Evolutionary conservation across 2,329 filamentous ascomycete species (phyloP).

Genomic region (Penicillium decumbens): DNA sequence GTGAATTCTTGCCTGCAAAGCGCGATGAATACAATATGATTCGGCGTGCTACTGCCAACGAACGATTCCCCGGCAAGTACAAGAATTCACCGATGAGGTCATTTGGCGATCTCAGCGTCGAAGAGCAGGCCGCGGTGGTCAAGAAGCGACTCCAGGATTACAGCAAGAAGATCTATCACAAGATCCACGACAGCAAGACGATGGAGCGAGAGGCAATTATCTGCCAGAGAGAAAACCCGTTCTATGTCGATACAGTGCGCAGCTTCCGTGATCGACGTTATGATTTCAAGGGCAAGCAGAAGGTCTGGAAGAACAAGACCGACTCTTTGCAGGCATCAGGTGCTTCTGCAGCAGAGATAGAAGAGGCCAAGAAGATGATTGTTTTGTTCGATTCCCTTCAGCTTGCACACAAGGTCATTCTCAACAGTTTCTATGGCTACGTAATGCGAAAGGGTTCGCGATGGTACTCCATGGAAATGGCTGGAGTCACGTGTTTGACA

Average conservation of each 20-base stretch:
- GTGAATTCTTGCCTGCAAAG: slow-evolving; percentile 93
- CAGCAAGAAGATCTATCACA: slow-evolving; percentile 99
- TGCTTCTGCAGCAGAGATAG: slow-evolving; percentile 69
- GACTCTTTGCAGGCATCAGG: slow-evolving; percentile 79
- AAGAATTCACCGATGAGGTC: slow-evolving; percentile 65
- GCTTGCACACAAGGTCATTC: slow-evolving; percentile 95
- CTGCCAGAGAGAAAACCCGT: slow-evolving; percentile 95
- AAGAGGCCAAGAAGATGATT: slow-evolving; percentile 98
- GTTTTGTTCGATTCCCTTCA: slow-evolving; percentile 92
- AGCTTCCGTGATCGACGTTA: slow-evolving; percentile 96
- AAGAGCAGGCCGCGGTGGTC: slow-evolving; percentile 75
- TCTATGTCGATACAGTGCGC: slow-evolving; percentile 94
- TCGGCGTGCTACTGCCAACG: slow-evolving; percentile 80
- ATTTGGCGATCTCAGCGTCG: slow-evolving; percentile 73
- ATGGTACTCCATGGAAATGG: slow-evolving; percentile 99
- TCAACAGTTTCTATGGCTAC: slow-evolving; percentile 99
- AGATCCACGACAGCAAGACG: slow-evolving; percentile 91
- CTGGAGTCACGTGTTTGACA: slow-evolving; percentile 93
- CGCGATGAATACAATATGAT: slow-evolving; percentile 99
- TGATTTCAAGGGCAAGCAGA: slow-evolving; percentile 97
- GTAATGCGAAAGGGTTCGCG: slow-evolving; percentile 98
- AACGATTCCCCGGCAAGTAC: slow-evolving; percentile 77
- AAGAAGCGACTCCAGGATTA: slow-evolving; percentile 87
- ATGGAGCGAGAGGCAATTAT: slow-evolving; percentile 95
- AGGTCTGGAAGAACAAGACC: slow-evolving; percentile 97